Conservation (phyloP, 192 early-diverging fungal genomes). For the Coemansia sp. region DNA sequence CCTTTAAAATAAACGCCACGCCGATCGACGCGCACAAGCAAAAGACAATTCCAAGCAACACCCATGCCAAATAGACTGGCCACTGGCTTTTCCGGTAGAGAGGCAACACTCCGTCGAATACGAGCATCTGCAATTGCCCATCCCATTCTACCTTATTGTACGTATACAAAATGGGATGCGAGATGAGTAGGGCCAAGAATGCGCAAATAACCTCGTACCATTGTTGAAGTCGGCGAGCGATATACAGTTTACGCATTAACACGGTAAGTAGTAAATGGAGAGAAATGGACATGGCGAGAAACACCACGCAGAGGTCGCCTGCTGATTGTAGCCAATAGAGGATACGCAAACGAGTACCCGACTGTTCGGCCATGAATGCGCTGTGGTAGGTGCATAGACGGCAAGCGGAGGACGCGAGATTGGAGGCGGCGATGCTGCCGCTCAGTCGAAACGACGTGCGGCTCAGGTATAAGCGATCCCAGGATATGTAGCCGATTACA, state of each 20-base stretch:
- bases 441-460: constrained; percentile 20
- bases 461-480: constrained; percentile 4
- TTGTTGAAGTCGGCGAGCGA: constrained; percentile 6
- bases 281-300: constrained; percentile 1
- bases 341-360: constrained; percentile 11
- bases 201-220: constrained; percentile 17
- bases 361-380: neutral
- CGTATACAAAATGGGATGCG: constrained; percentile 33
- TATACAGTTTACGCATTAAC: neutral
- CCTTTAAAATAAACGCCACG: neutral
- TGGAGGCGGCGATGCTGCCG: constrained; percentile 1
- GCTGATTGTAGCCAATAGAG: constrained; percentile 16
- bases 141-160: constrained; percentile 17
- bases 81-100: constrained; percentile 9
- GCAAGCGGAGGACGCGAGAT: neutral
- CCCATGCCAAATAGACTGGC: constrained; percentile 18
- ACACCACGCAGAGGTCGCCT: neutral
- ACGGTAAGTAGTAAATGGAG: constrained; percentile 16
- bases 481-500: neutral
- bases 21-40: constrained; percentile 5
- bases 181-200: neutral
- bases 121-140: neutral
- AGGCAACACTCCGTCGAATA: constrained; percentile 2
- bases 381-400: neutral
- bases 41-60: neutral